Conservation (phyloP, 2,329 filamentous ascomycete species). For the Neonectria faginata region DNA sequence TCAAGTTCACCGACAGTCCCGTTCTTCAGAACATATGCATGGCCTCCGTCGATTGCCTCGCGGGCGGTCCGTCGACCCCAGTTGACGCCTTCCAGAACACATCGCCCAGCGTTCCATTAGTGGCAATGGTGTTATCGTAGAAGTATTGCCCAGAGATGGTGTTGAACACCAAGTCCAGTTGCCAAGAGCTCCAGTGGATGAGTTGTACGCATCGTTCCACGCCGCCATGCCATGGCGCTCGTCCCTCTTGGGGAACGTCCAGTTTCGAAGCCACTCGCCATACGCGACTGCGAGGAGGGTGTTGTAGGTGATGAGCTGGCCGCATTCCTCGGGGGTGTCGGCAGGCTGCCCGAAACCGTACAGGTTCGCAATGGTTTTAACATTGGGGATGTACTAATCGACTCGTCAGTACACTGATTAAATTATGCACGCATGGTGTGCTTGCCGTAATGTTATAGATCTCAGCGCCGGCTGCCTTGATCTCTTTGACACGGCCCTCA, state of each 20-base stretch:
- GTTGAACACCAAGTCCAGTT: slow-evolving; percentile 37
- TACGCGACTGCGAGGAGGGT: slow-evolving; percentile 37
- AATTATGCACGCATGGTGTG: no score
- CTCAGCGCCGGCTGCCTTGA: slow-evolving; percentile 21
- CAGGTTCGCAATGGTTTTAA: slow-evolving; percentile 22
- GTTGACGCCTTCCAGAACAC: slow-evolving; percentile 19
- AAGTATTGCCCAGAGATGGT: slow-evolving; percentile 28
- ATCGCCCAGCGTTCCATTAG: slow-evolving; percentile 20
- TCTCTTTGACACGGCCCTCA: slow-evolving; percentile 4
- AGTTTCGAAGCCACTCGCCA: slow-evolving; percentile 35
- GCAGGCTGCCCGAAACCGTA: slow-evolving; percentile 31
- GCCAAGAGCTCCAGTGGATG: slow-evolving; percentile 30
- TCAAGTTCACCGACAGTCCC: slow-evolving; percentile 2
- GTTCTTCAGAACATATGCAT: no score
- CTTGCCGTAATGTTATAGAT: slow-evolving; percentile 25
- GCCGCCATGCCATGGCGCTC: slow-evolving; percentile 35
- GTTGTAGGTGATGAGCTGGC: slow-evolving; percentile 30
- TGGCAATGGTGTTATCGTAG: slow-evolving; percentile 22
- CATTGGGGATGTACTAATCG: neutral
- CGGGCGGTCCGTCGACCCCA: no score
- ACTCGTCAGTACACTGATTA: no score
- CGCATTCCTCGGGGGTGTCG: slow-evolving; percentile 16
- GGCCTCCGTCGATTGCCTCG: no score
- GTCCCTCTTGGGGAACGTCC: slow-evolving; percentile 22
- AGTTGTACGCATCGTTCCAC: slow-evolving; percentile 37